Evolutionary conservation across 768 basidiomycete species (phyloP), one percentile per base, ranked within the genome.

Genomic region (Lactarius sanguifluus): DNA sequence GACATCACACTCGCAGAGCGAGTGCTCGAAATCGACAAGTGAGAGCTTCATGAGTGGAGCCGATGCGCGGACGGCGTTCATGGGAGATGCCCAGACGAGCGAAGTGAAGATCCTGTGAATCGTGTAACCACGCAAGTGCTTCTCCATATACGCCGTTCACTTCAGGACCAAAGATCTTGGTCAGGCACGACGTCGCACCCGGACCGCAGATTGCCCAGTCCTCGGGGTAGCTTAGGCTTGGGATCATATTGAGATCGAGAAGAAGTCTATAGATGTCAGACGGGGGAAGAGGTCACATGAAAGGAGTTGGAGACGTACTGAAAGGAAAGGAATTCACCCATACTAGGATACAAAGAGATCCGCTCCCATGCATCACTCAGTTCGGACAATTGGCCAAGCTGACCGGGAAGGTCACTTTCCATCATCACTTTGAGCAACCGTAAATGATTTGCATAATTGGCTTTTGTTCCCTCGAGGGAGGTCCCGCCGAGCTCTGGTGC

Each of bases 1-100:
- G 72, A 92, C 90, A 77, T 91, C 89, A 55, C 88, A 80, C 73
- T 93, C 91, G 76, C 91, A 93, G 18, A 92, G 76, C 1, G 86
- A 80, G 73, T 93, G 91, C 77, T 93, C 91, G 61, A 92, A 78
- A 73, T 93, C 91, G 43, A 86, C 84, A 58, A 91, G 77, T 70
- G 89, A 84, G 8, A 83, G 82, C 15, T 72, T 72, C 72, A 1
- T 66, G 67, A 3, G 70, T 61, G 15, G 67, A 61, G 20, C 63
- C 69, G 32, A 77, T 68, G 50, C 70, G 63, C 40, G 77, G 78
- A 54, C 74, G 69, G 32, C 69, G 65, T 41, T 64, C 36, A 7
- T 70, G 65, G 59, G 68, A 61, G 36, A 75, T 72, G 61, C 85
- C 84, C 40, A 89, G 77, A 18, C 87, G 83, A 55, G 80, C 72